Percentiles rank a stretch among this genome's conserved stretches.
phyloP scores from a whole-genome alignment of 352 stramenopile species.

The Thalassiosira mediterranea region DNA sequence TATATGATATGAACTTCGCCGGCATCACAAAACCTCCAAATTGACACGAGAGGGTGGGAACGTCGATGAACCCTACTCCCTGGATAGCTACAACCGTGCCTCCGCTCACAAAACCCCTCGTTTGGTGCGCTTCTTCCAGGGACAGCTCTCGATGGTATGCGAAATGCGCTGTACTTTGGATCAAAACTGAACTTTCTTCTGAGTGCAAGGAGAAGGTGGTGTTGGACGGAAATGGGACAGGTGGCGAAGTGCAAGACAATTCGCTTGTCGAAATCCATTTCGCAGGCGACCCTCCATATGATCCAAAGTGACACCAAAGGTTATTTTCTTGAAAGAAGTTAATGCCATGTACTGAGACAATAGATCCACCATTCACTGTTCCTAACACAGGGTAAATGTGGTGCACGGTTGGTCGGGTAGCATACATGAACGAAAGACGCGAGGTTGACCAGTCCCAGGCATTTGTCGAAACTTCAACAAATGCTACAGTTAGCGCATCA shows the following conservation, averaged over 20 bases:
- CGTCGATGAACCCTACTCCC: constrained; percentile 61
- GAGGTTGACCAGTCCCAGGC: constrained; percentile 49
- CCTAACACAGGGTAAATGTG: constrained; percentile 57
- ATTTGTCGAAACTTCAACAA: constrained; percentile 66
- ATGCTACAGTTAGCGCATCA: constrained; percentile 25
- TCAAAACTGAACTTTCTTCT: constrained; percentile 14
- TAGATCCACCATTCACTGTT: constrained; percentile 54
- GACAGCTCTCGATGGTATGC: constrained; percentile 52
- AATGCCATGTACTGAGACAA: constrained; percentile 64
- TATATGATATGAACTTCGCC: constrained; percentile 45
- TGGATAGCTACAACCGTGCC: constrained; percentile 60
- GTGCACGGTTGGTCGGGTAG: constrained; percentile 36
- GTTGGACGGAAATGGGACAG: constrained; percentile 20
- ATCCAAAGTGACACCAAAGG: constrained; percentile 77
- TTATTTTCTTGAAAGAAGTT: constrained; percentile 72
- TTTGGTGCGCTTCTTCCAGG: constrained; percentile 41
- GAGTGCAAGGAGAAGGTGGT: constrained; percentile 52
- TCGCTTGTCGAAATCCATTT: constrained; percentile 49
- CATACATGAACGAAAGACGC: constrained; percentile 50
- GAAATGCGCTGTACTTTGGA: constrained; percentile 24
- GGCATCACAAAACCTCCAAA: constrained; percentile 50
- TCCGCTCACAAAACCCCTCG: constrained; percentile 59
- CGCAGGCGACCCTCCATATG: constrained; percentile 19
- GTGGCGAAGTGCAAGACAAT: constrained; percentile 56
- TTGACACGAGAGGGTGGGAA: constrained; percentile 53